Base-by-base conservation (phyloP, 306 rosid species). In the Sechiopsis laciniata region DNA sequence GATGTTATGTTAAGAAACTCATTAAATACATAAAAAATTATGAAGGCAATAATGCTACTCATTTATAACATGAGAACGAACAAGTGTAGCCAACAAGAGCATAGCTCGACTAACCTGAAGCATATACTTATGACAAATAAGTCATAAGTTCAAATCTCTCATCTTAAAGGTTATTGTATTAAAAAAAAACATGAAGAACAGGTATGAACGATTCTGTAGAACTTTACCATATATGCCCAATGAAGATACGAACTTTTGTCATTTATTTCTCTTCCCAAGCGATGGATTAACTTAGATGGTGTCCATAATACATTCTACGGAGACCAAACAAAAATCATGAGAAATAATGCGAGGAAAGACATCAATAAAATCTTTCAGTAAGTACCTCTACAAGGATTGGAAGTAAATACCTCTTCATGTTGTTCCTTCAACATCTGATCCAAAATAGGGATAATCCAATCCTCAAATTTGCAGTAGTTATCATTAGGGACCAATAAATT, bases 381-480 rank as follows among this genome's bases (percentile, higher is more conserved):
- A 73, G 55, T 86, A 88, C 37, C 37, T 32, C 37, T 32, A 32
- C 37, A 32, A 32, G 37, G 37, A 32, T 32, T 32, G 37, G 37
- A 32, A 32, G 37, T 40, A 40, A 40, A 40, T 40, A 40, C 97
- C 89, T 86, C 91, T 32, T 83, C 74, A 15, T 15, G 77, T 76
- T 94, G 99, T 71, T 94, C 97, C 78, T 69, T 83, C 89, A 94
- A 77, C 99, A 94, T 91, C 78, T 85, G 95, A 79, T 94, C 89
- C 62, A 91, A 89, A 75, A 94, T 85, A 37, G 99, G 97, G 78
- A 91, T 81, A 76, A 91, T 86, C 97, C 99, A 94, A 78, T 94
- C 99, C 86, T 94, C 97, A 15, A 94, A 94, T 78, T 87, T 89
- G 87, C 98, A 87, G 74, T 94, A 91, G 77, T 94, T 91, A 32